Evolutionary conservation across 225 moss, liverwort and hornwort species (phyloP).

Genomic region (Antitrichia curtipendula): DNA sequence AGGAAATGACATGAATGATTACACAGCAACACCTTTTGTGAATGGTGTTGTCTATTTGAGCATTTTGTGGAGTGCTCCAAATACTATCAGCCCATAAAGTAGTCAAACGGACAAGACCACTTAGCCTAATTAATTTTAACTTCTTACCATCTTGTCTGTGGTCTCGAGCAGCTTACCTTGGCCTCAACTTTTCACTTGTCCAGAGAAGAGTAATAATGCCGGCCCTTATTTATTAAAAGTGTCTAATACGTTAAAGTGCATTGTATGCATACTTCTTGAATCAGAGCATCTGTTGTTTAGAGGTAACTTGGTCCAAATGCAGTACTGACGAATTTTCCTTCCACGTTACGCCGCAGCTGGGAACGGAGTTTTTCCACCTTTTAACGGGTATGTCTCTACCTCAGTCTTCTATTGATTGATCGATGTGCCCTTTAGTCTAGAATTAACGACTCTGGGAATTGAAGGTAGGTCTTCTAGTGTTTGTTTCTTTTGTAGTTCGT

Average conservation of each 20-base stretch:
- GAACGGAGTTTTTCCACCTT: slow-evolving; percentile 17
- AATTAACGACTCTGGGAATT: not conserved
- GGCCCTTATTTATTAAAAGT: not conserved
- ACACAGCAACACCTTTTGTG: not conserved
- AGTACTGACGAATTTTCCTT: not conserved
- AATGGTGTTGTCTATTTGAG: not conserved
- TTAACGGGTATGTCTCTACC: slow-evolving; percentile 14
- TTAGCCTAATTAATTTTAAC: not conserved
- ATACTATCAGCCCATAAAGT: not conserved
- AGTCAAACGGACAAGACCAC: not conserved
- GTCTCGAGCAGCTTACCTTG: not conserved
- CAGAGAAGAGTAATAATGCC: not conserved
- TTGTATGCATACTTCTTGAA: not conserved
- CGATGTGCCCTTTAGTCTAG: not conserved
- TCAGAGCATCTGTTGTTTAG: not conserved
- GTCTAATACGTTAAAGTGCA: not conserved
- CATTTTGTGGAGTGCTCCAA: not conserved
- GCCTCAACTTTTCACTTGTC: not conserved
- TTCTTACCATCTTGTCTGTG: not conserved
- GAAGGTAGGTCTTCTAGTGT: not conserved
- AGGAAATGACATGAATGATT: not conserved
- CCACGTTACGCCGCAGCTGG: slow-evolving; percentile 13
- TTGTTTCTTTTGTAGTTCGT: not conserved
- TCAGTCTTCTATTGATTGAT: not conserved
- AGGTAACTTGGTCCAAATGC: not conserved